These are phyloP conservation scores for Rhodotorula paludigena DNA, from an alignment of 768 basidiomycete genomes.

Conservation along the genomic window DNA sequence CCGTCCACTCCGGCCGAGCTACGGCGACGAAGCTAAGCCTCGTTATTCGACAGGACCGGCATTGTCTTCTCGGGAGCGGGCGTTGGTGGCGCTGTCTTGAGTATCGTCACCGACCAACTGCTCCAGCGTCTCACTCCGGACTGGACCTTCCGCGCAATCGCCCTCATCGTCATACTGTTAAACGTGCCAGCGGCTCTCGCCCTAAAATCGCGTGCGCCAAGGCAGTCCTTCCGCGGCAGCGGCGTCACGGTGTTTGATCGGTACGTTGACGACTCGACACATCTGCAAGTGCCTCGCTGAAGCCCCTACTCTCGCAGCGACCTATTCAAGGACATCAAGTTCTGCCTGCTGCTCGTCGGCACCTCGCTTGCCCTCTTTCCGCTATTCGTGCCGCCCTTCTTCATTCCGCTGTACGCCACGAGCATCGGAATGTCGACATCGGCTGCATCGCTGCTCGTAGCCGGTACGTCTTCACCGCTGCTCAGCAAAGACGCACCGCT, in stretches of 20 bases:
- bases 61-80: conserved; percentile 43
- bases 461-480: background rate
- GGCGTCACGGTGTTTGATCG: conserved; percentile 35
- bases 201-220: background rate
- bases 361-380: conserved; percentile 39
- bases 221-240: conserved; percentile 5
- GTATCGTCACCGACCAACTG: conserved; percentile 28
- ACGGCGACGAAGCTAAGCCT: background rate
- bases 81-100: conserved; percentile 39
- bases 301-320: conserved; percentile 6
- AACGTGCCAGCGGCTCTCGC: conserved; percentile 11
- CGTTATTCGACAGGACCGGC: conserved; percentile 36
- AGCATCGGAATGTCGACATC: conserved; percentile 36
- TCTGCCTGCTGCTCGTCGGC: conserved; percentile 33
- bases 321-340: conserved; percentile 37
- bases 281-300: background rate
- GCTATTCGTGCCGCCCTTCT: conserved; percentile 44
- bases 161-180: conserved; percentile 27
- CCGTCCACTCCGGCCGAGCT: background rate
- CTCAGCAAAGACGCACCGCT: too few species aligned
- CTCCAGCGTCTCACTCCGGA: conserved; percentile 27
- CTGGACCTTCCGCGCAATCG: conserved; percentile 43
- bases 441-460: conserved; percentile 34
- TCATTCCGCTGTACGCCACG: conserved; percentile 43
- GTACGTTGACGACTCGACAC: conserved; percentile 11